phyloP scores from a whole-genome alignment of 305 asterid species.

The Solanum chacoense region DNA sequence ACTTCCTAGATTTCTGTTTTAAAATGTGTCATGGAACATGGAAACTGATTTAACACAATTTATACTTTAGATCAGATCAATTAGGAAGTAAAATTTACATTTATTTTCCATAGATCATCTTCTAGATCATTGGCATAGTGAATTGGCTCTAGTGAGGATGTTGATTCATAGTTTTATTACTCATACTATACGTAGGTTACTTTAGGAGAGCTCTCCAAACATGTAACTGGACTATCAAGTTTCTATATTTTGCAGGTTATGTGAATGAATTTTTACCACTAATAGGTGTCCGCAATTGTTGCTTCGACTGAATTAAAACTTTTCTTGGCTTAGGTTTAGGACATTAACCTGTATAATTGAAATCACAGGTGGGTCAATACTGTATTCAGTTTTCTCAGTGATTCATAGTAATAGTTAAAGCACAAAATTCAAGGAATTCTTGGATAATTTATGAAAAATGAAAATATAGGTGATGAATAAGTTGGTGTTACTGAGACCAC shows the following conservation, averaged over 20 bases:
- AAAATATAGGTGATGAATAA: neutral
- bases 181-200: neutral
- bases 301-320: neutral
- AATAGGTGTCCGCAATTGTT: neutral
- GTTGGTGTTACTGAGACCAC: neutral
- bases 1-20: neutral
- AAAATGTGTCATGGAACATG: neutral
- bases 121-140: neutral
- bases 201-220: neutral
- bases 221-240: neutral
- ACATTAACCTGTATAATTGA: neutral
- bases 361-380: neutral
- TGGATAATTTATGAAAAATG: neutral
- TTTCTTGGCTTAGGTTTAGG: constrained; percentile 2
- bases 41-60: neutral
- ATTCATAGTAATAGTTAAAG: neutral
- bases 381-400: neutral
- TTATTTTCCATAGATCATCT: neutral
- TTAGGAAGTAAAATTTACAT: neutral
- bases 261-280: neutral
- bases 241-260: neutral
- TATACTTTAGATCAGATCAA: neutral
- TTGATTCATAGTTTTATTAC: neutral
- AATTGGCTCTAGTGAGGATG: neutral
- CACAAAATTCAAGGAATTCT: neutral